Evolutionary conservation across 2,329 filamentous ascomycete genomes (phyloP).

Genomic region (Ambrosiella beaveri): DNA sequence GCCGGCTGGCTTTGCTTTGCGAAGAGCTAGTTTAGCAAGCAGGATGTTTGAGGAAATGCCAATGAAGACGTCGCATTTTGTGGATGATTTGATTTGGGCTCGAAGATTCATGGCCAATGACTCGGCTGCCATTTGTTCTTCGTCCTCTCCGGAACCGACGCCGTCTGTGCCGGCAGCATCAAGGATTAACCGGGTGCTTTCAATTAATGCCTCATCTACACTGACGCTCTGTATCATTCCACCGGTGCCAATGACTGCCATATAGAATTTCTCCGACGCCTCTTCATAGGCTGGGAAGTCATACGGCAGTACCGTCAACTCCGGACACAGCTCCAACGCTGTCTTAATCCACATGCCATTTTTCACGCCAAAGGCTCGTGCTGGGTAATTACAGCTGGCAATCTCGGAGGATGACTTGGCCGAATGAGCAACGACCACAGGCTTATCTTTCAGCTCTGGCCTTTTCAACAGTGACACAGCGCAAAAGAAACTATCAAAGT

Average conservation of each 20-base stretch:
- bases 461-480: slow-evolving; percentile 68
- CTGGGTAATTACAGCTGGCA: slow-evolving; percentile 91
- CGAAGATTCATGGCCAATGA: slow-evolving; percentile 49
- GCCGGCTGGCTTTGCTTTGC: slow-evolving; percentile 85
- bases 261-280: slow-evolving; percentile 75
- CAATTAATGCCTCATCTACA: slow-evolving; percentile 84
- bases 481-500: slow-evolving; percentile 98
- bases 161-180: slow-evolving; percentile 49
- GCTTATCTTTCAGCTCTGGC: slow-evolving; percentile 60
- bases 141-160: slow-evolving; percentile 22
- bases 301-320: slow-evolving; percentile 80
- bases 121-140: slow-evolving; percentile 61
- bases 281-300: slow-evolving; percentile 92
- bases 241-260: slow-evolving; percentile 59
- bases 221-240: slow-evolving; percentile 90
- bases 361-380: slow-evolving; percentile 69
- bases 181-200: slow-evolving; percentile 57
- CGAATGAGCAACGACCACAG: slow-evolving; percentile 78
- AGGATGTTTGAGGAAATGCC: slow-evolving; percentile 85
- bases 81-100: slow-evolving; percentile 51
- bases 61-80: slow-evolving; percentile 76
- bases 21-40: slow-evolving; percentile 74
- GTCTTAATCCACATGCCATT: slow-evolving; percentile 99
- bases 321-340: slow-evolving; percentile 65
- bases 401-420: slow-evolving; percentile 79